Evolutionary conservation across 768 basidiomycete species (phyloP), one percentile per base, ranked within the genome.

Genomic region (Sarcodon aspratus): DNA sequence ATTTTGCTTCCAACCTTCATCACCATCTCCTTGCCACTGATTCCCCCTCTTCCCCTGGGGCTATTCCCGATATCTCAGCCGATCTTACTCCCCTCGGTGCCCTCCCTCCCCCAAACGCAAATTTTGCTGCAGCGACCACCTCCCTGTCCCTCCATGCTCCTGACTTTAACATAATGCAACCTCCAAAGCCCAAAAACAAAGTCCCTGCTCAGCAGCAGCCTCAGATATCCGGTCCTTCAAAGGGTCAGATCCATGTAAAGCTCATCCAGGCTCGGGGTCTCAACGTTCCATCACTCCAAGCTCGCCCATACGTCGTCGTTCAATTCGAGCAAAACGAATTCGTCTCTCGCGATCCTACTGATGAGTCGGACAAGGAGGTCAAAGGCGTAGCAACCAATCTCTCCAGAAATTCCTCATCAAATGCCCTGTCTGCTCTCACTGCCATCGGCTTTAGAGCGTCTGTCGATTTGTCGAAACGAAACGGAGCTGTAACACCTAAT

Each of bases 261-360:
- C 80, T 99, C 62, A 91, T 99, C 65, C 82, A 85, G 55, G 96
- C 90, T 10, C 79, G 90, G 44, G 78, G 76, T 9, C 82, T 99
- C 62, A 81, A 81, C 54, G 83, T 92, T 47, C 73, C 74, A 40
- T 75, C 80, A 11, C 58, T 75, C 38, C 63, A 71, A 53, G 80
- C 86, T 3, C 73, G 80, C 0, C 89, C 93, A 13, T 98, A 99
- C 63, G 88, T 93, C 57, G 94, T 98, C 63, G 93, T 94, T 56
- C 87, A 93, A 66, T 99, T 97, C 66, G 96, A 99, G 71, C 88
- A 98, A 67, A 97, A 92, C 74, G 96, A 99, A 67, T 99, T 97
- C 61, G 83, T 99, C 63, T 83, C 82, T 57, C 72, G 96, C 42
- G 89, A 95, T 63, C 89, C 92, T 27, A 87, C 84, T 21, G 78